Evolutionary conservation across 1,284 basidiomycete genomes (phyloP), one percentile per base, ranked within the genome.

Genomic region (Tilletia indica): DNA sequence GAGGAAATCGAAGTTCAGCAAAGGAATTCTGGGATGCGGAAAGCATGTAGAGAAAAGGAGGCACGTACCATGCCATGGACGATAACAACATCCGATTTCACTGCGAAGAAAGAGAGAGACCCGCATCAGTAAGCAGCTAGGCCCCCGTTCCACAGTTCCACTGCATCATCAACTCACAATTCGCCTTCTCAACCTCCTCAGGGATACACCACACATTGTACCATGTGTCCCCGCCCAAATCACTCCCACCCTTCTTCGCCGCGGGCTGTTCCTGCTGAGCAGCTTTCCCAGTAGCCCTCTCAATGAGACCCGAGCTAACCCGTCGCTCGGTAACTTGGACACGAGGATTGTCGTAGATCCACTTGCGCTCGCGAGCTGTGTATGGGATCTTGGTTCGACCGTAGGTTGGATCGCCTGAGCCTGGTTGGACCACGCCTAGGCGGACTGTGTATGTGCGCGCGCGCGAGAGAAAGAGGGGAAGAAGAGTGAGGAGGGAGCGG

Each of bases 311-410:
- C 16, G 61, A 25, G 4, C 36, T 9, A 19, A 64, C 36, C 19
- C 61, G 31, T 42, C 61, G 31, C 61, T 64, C 61, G 34, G 75
- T 75, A 42, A 75, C 75, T 6, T 72, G 70, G 2, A 84, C 81
- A 34, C 74, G 73, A 2, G 80, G 78, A 45, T 83, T 82, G 14
- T 81, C 77, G 74, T 81, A 80, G 71, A 84, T 82, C n/a, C 73
- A 67, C 0, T 71, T 72, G 19, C 75, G 72, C 70, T 84, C 82
- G 12, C 69, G 42, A 21, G 58, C 56, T 0, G 78, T 76, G 64
- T 78, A 79, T 16, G 80, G 77, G 31, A 84, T 66, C 4, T 70
- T 38, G 42, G 73, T 70, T 4, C 82, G 75, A 14, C 82, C 82
- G 58, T 77, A 84, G 19, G 82, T 81, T 0, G 82, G 77, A 68